Conservation (phyloP, 1,284 basidiomycete species). For the Cerioporus squamosus region DNA sequence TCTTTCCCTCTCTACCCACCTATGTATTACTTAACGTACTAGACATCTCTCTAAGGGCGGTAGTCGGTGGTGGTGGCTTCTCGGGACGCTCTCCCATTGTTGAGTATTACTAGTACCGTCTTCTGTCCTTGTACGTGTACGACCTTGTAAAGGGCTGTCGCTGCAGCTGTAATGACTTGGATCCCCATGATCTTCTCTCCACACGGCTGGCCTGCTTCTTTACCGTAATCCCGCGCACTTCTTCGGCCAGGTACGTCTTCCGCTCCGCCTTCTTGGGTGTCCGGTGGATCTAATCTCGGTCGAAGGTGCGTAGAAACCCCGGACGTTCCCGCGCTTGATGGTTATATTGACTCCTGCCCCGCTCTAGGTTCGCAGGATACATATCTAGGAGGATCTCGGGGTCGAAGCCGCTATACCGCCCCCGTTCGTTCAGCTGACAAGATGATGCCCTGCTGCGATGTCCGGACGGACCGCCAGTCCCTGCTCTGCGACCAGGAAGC, state of each 20-base stretch:
- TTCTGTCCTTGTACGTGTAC: slow-evolving; percentile 20
- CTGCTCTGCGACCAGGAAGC: no score
- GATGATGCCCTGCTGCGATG: no score
- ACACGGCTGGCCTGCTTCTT: neutral
- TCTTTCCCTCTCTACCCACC: neutral
- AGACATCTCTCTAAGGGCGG: slow-evolving; percentile 15
- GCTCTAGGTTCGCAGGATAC: neutral
- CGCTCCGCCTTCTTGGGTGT: no score
- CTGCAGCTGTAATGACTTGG: slow-evolving; percentile 8
- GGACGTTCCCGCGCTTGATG: no score
- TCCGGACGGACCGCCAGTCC: no score
- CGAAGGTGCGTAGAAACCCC: no score
- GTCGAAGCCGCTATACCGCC: neutral
- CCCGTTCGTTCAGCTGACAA: no score
- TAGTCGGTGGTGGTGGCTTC: slow-evolving; percentile 1
- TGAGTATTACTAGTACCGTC: slow-evolving; percentile 13
- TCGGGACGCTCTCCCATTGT: slow-evolving; percentile 10
- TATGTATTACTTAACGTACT: slow-evolving; percentile 19
- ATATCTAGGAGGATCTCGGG: neutral
- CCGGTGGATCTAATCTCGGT: no score
- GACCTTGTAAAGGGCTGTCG: slow-evolving; percentile 18
- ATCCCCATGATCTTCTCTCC: neutral
- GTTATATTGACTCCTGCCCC: no score
- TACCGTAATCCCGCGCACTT: no score
- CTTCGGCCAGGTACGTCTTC: no score